Evolutionary conservation across 495 filamentous ascomycete species (phyloP), one percentile per base, ranked within the genome.

Genomic region (Amorphotheca resinae): DNA sequence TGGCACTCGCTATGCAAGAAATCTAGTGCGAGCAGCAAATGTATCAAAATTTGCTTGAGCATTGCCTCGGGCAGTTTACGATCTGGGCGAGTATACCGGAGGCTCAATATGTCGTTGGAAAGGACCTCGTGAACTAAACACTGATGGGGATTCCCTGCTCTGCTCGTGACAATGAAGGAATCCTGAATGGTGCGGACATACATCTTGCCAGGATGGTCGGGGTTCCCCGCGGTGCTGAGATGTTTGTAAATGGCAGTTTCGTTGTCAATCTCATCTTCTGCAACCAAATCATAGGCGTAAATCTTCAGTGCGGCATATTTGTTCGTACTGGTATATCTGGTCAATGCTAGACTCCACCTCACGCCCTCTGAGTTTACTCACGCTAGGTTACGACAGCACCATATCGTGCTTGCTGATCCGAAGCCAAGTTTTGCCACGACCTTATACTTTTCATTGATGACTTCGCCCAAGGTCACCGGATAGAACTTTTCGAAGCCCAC

Each of bases 401-500:
- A 73, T 25, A 67, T 58, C 5, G 66, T 72, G n/a, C 66, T 70
- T 30, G 42, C 51, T 9, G 55, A 51, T 8, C 66, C 68, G 52
- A 54, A 71, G 28, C 67, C 67, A 28, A 73, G 56, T 50, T 73
- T 71, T 14, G 56, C 59, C 9, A 64, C 43, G 11, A 65, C 53
- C 38, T 65, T 60, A 45, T 66, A 70, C 34, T 53, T 48, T 33
- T 55, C 38, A 22, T 61, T 45, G 49, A 69, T 60, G 12, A 66
- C 49, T 38, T 67, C 56, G 14, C 65, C 62, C 9, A 68, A 51
- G 32, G 55, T 45, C 9, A 64, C 59, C 25, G 66, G 68, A 51
- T 69, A 69, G 46, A 60, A 69, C 18, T 48, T 42, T 30, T 53
- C 34, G 42, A 47, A 53, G 22, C 41, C 38, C 22, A 37, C 28